Conservation (phyloP, 2,329 filamentous ascomycete species). For the Paraconiothyrium brasiliense region DNA sequence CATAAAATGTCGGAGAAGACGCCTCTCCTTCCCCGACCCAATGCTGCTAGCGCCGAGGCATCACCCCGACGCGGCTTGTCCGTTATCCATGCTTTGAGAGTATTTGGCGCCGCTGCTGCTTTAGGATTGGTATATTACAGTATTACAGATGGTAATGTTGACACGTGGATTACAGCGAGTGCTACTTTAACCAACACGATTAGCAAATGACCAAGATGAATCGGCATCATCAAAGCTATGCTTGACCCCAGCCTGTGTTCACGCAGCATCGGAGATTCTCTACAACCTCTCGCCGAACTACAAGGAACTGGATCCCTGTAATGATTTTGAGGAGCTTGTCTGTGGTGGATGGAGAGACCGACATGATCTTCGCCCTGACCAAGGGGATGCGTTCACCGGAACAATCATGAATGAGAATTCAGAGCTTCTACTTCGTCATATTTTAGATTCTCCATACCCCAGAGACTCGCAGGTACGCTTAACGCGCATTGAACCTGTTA, state of each 20-base stretch:
- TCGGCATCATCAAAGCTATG: conserved; percentile 50
- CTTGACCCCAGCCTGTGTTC: conserved; percentile 68
- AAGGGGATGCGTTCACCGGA: conserved; percentile 32
- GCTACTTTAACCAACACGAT: background rate
- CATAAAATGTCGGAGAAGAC: conserved; percentile 35
- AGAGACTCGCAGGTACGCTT: conserved; percentile 1
- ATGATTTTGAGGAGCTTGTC: conserved; percentile 70
- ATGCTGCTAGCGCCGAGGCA: conserved; percentile 21
- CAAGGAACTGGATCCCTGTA: conserved; percentile 69
- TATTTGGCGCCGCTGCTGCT: conserved; percentile 29
- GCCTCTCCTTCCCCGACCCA: conserved; percentile 28
- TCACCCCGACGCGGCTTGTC: conserved; percentile 25
- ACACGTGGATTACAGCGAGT: background rate
- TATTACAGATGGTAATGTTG: conserved; percentile 21
- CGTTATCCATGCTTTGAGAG: conserved; percentile 24
- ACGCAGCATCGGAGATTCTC: conserved; percentile 69
- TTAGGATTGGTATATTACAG: conserved; percentile 34
- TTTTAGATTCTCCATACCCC: conserved; percentile 66
- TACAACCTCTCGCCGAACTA: conserved; percentile 57
- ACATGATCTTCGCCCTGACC: conserved; percentile 71
- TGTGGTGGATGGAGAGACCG: conserved; percentile 70
- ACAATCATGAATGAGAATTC: conserved; percentile 59
- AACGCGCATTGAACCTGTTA: background rate
- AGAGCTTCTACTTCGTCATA: conserved; percentile 32
- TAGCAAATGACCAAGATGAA: conserved; percentile 6